Conservation (phyloP, 306 rosid genomes). For the Carpinus viminea region DNA sequence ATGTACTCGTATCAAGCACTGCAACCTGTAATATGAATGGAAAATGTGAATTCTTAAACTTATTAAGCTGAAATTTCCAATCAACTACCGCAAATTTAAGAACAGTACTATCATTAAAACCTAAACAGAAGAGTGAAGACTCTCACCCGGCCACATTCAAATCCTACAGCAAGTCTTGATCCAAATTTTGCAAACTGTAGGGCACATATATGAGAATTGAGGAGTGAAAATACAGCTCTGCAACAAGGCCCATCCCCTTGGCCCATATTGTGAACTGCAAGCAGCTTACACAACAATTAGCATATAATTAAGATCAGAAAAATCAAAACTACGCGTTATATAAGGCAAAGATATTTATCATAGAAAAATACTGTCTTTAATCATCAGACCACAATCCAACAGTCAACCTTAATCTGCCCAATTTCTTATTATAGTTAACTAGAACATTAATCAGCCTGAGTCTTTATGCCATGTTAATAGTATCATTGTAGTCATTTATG, state of each 20-base stretch:
- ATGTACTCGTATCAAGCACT: conserved; percentile 57
- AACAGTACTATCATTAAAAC: conserved; percentile 14
- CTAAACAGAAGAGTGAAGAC: conserved; percentile 27
- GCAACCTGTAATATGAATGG: conserved; percentile 69
- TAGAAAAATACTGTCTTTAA: conserved; percentile 10
- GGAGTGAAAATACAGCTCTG: conserved; percentile 58
- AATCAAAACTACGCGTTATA: conserved; percentile 5
- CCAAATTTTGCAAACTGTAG: conserved; percentile 65
- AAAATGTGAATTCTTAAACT: conserved; percentile 25
- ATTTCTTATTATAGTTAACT: not conserved
- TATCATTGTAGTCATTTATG: not conserved
- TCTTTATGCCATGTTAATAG: not conserved
- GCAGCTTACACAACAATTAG: conserved; percentile 33
- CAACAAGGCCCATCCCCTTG: conserved; percentile 65
- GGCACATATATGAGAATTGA: conserved; percentile 56
- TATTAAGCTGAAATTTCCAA: conserved; percentile 26
- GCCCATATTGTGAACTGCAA: conserved; percentile 51
- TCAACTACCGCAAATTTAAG: conserved; percentile 14
- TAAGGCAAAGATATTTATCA: not conserved
- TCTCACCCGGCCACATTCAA: conserved; percentile 77
- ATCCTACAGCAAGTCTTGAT: conserved; percentile 65
- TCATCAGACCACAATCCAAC: not conserved
- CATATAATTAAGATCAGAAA: conserved; percentile 23
- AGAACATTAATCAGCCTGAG: not conserved
- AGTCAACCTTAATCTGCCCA: not conserved